phyloP scores from a whole-genome alignment of 768 basidiomycete genomes.

The Coprinopsis cinerea region DNA sequence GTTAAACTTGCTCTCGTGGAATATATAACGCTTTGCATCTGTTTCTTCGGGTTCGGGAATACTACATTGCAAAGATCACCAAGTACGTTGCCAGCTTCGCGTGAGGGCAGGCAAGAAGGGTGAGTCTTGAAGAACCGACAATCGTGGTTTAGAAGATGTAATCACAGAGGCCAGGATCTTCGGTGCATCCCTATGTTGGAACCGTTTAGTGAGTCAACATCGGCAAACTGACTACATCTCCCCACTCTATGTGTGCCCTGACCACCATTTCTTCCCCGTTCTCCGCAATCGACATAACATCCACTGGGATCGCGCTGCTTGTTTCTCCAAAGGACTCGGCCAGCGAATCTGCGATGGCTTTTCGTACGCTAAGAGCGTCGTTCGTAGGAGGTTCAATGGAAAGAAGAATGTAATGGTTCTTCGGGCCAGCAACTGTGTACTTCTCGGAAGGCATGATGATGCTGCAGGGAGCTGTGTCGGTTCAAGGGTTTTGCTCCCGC shows the following conservation, averaged over 20 bases:
- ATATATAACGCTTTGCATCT: no score
- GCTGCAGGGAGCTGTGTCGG: no score
- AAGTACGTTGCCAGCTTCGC: no score
- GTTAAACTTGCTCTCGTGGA: no score
- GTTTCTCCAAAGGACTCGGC: constrained; percentile 7
- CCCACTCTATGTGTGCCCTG: constrained; percentile 3
- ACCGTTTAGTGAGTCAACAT: no score
- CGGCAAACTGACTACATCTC: no score
- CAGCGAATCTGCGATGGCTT: constrained; percentile 8
- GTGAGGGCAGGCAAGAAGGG: constrained; percentile 11
- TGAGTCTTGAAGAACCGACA: constrained; percentile 7
- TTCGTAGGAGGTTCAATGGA: constrained; percentile 1
- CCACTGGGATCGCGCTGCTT: constrained; percentile 1
- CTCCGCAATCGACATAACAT: constrained; percentile 2
- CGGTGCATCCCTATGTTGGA: constrained; percentile 5
- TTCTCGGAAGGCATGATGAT: no score
- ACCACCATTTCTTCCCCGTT: constrained; percentile 6
- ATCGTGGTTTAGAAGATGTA: constrained; percentile 1
- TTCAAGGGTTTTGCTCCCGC: no score
- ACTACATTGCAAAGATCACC: no score
- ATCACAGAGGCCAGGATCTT: constrained; percentile 3
- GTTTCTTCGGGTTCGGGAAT: no score
- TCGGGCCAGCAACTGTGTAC: no score
- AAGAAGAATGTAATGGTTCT: constrained; percentile 11
- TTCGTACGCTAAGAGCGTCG: constrained; percentile 4